phyloP scores from a whole-genome alignment of 208 protist species.

The Strigomonas culicis region DNA sequence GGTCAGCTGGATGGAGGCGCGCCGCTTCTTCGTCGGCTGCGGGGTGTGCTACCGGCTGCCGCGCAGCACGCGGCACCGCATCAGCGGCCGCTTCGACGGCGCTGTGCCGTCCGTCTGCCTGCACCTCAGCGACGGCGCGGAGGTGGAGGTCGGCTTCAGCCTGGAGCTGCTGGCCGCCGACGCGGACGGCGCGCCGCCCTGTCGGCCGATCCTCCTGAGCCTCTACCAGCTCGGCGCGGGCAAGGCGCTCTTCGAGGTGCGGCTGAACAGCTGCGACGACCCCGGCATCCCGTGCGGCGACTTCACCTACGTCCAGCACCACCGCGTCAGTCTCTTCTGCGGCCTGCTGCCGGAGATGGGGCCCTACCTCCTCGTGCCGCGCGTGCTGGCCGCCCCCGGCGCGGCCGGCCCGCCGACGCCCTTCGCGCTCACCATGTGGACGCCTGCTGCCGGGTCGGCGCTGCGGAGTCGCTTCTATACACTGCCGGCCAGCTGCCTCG shows the following conservation, averaged over 20 bases:
- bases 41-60: constrained; percentile 40
- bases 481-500: not conserved
- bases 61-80: constrained; percentile 37
- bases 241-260: constrained; percentile 7
- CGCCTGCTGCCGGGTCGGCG: not conserved
- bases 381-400: constrained; percentile 24
- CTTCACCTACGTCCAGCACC: constrained; percentile 48
- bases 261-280: constrained; percentile 16
- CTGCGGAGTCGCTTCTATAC: not conserved
- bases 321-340: constrained; percentile 34
- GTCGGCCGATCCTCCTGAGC: constrained; percentile 27
- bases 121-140: constrained; percentile 26
- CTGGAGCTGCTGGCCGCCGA: constrained; percentile 1
- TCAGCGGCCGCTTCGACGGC: constrained; percentile 36
- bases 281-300: constrained; percentile 29
- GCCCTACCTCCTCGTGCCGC: constrained; percentile 60
- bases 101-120: constrained; percentile 40
- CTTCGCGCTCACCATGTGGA: constrained; percentile 3
- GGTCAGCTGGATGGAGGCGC: constrained; percentile 57
- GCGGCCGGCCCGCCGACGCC: not conserved
- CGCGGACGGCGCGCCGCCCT: not conserved
- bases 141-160: constrained; percentile 20
- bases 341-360: constrained; percentile 39
- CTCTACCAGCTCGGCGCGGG: constrained; percentile 11
- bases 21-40: constrained; percentile 52